phyloP scores from a whole-genome alignment of 306 rosid species.

The Castanospermum australe region DNA sequence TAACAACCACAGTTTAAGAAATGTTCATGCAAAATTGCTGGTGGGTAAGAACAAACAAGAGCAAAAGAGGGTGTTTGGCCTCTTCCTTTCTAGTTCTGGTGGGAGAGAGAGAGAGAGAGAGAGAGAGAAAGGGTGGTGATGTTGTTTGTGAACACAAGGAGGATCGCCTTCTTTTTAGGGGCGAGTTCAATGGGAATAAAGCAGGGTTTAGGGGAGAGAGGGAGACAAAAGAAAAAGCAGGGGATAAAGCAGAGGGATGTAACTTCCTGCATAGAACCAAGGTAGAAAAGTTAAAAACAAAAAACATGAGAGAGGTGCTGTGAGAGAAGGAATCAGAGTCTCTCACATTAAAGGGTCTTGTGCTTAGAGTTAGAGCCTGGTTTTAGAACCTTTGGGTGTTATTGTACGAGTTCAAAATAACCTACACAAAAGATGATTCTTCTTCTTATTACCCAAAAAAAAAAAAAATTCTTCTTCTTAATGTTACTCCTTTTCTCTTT shows the following conservation, averaged over 20 bases:
- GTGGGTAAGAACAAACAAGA: slow-evolving; percentile 66
- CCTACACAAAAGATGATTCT: slow-evolving; percentile 74
- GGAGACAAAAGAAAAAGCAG: slow-evolving; percentile 44
- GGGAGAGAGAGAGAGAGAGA: slow-evolving; percentile 39
- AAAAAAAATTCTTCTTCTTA: too few species aligned
- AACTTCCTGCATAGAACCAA: slow-evolving; percentile 90
- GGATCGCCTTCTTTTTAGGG: slow-evolving; percentile 88
- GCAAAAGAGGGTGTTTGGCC: slow-evolving; percentile 81
- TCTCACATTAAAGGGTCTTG: slow-evolving; percentile 87
- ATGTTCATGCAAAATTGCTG: slow-evolving; percentile 47
- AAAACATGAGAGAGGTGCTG: slow-evolving; percentile 39
- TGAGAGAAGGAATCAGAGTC: slow-evolving; percentile 75
- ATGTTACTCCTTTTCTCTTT: slow-evolving; percentile 26
- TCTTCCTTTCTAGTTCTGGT: slow-evolving; percentile 50
- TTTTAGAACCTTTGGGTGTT: slow-evolving; percentile 54
- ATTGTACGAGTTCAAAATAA: slow-evolving; percentile 74
- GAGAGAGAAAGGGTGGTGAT: slow-evolving; percentile 34
- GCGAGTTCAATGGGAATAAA: slow-evolving; percentile 89
- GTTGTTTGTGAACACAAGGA: slow-evolving; percentile 77
- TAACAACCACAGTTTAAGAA: slow-evolving; percentile 25
- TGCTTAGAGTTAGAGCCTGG: slow-evolving; percentile 71
- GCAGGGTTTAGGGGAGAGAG: slow-evolving; percentile 43
- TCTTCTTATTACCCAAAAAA: too few species aligned
- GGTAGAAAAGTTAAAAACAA: slow-evolving; percentile 40
- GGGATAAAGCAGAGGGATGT: slow-evolving; percentile 79